phyloP scores from a whole-genome alignment of 257 asterid species.

The Jacaranda mimosifolia region DNA sequence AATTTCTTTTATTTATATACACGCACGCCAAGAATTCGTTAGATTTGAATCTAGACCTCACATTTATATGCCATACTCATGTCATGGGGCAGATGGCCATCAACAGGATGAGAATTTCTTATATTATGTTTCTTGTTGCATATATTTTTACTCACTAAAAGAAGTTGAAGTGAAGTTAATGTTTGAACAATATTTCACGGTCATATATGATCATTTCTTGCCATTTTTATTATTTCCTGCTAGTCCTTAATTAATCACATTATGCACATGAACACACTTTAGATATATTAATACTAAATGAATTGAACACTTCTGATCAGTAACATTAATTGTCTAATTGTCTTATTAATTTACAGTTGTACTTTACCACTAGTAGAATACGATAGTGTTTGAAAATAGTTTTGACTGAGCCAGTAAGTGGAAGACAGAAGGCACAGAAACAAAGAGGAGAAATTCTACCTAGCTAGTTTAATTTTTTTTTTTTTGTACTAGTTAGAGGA shows the following conservation, averaged over 20 bases:
- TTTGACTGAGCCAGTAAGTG: conserved; percentile 72
- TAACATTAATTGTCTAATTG: neutral
- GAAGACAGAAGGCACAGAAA: conserved; percentile 90
- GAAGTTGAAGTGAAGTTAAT: too few species aligned
- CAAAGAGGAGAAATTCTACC: conserved; percentile 52
- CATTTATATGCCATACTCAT: too few species aligned
- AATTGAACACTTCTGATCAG: neutral
- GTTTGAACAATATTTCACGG: too few species aligned
- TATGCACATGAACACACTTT: conserved; percentile 3
- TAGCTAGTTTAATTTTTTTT: conserved; percentile 19
- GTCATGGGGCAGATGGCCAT: too few species aligned
- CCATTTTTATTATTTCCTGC: neutral
- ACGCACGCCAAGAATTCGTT: too few species aligned
- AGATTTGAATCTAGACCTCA: too few species aligned
- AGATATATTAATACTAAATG: neutral
- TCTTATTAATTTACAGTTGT: conserved; percentile 4
- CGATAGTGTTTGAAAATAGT: conserved; percentile 52
- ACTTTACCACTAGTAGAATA: neutral
- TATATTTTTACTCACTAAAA: too few species aligned
- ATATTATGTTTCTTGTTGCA: too few species aligned
- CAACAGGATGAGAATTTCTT: too few species aligned
- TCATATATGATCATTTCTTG: too few species aligned
- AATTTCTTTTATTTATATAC: too few species aligned
- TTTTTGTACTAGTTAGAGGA: conserved; percentile 30
- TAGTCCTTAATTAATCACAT: neutral